Percentiles rank a stretch among this genome's conserved stretches.
phyloP scores from a whole-genome alignment of 768 basidiomycete species.

The Lentinus tigrinus region DNA sequence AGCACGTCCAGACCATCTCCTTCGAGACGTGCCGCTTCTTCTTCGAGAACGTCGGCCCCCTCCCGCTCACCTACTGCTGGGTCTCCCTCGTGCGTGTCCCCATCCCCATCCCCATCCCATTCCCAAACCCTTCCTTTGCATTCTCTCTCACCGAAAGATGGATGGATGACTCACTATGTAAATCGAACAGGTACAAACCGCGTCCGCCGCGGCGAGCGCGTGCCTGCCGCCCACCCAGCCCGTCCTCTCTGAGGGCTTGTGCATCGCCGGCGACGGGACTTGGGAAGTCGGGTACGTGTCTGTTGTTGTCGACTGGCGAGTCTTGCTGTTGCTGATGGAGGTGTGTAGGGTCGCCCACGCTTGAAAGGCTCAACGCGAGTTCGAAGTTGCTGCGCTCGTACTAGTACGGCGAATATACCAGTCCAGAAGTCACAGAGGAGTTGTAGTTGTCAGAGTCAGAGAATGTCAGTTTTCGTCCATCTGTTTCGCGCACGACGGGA shows the following conservation, averaged over 20 bases:
- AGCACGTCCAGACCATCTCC: slow-evolving; percentile 20
- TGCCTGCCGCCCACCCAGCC: slow-evolving; percentile 23
- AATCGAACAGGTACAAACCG: slow-evolving; percentile 15
- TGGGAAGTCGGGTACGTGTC: slow-evolving; percentile 21
- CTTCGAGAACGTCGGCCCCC: slow-evolving; percentile 23
- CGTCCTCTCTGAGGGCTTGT: slow-evolving; percentile 16
- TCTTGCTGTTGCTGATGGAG: no score
- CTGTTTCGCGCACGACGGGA: no score
- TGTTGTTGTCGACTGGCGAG: no score
- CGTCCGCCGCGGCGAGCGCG: slow-evolving; percentile 14
- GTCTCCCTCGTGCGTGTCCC: slow-evolving; percentile 9
- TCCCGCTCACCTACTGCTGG: slow-evolving; percentile 24
- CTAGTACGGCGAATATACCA: no score
- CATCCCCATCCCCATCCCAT: neutral
- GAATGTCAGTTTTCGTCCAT: no score
- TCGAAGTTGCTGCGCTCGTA: no score
- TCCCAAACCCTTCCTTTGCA: neutral
- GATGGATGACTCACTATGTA: no score
- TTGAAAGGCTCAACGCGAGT: no score
- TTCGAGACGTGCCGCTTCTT: slow-evolving; percentile 26
- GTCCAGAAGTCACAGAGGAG: no score
- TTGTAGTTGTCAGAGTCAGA: no score
- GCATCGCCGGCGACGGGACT: slow-evolving; percentile 3
- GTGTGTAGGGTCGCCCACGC: slow-evolving; percentile 7
- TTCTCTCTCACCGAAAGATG: no score